Evolutionary conservation across 352 stramenopile species (phyloP), one percentile per base, ranked within the genome.

Genomic region (Globisporangium abappressorium): DNA sequence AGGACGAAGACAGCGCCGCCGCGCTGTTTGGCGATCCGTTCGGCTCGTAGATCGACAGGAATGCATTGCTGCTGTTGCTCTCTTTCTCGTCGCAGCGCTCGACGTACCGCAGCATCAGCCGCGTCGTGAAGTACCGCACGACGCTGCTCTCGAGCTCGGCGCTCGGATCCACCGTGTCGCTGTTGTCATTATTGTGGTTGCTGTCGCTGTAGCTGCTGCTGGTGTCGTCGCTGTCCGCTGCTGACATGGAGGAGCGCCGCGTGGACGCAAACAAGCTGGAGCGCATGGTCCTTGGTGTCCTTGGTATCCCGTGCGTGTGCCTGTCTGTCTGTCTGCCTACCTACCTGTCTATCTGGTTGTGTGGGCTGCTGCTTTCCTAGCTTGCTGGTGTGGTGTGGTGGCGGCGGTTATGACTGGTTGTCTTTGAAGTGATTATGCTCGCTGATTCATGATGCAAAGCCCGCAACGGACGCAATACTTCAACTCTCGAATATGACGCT

Each of bases 51-150:
- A 81, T 58, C 33, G 69, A 75, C 14, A 81, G 60, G n/a, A 77
- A 69, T 3, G 18, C 28, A 26, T 30, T 43, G 30, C 1, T 65
- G 15, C 26, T 33, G 26, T n/a, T 54, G 33, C 12, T 36, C 24
- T 47, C 3, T 3, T 46, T 57, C 15, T 69, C 41, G 30, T 41
- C 12, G 18, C 15, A 56, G 2, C 6, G 5, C 38, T 5, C 62
- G 6, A 75, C 46, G 46, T 68, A 64, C 33, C 75, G 75, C 43
- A 81, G 70, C 72, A 79, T 63, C 14, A 81, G 60, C 43, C 67
- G 59, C 59, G 75, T 75, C 28, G 66, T 69, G 64, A 71, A 81
- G 61, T 81, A 81, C 20, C 75, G 75, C 46, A 81, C 65, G 30
- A 77, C 75, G 47, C 66, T 70, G 24, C 66, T 75, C 70, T 81